A percentile compares a stretch with the other conserved stretches of the same genome.
These are phyloP conservation scores for Ceratobasidium sp. DNA, from an alignment of 1,284 basidiomycete genomes.

Conservation along the genomic window DNA sequence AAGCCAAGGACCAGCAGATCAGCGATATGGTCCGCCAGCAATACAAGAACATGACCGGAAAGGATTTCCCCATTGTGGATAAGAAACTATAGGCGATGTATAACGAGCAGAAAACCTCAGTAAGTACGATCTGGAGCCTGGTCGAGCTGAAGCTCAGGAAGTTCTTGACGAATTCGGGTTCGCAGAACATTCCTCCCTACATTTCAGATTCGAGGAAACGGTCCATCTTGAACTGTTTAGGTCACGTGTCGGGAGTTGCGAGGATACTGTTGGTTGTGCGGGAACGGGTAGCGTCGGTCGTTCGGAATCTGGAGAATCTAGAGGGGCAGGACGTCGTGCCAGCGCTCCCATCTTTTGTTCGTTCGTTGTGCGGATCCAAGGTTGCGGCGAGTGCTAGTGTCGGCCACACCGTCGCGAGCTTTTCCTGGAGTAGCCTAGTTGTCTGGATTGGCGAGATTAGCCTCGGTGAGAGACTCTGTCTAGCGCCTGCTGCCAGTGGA, in stretches of 20 bases:
- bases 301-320: neutral
- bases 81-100: conserved; percentile 14
- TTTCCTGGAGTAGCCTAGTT: no score
- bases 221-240: conserved; percentile 8
- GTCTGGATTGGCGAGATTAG: no score
- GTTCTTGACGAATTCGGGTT: neutral
- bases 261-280: neutral
- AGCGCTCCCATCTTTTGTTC: no score
- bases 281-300: neutral
- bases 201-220: conserved; percentile 12
- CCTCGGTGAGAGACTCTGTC: no score
- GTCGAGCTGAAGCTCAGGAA: neutral
- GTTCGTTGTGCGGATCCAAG: no score
- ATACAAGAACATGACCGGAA: conserved; percentile 33
- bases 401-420: no score
- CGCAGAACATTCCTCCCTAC: conserved; percentile 4
- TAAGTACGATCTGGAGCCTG: neutral
- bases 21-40: conserved; percentile 48
- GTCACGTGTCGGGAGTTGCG: neutral
- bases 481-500: no score
- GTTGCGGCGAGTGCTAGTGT: no score
- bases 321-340: no score
- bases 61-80: conserved; percentile 36
- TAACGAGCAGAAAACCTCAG: neutral
- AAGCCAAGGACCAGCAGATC: conserved; percentile 51